Base-by-base conservation (phyloP, 257 asterid species). In the Capsicum baccatum region DNA sequence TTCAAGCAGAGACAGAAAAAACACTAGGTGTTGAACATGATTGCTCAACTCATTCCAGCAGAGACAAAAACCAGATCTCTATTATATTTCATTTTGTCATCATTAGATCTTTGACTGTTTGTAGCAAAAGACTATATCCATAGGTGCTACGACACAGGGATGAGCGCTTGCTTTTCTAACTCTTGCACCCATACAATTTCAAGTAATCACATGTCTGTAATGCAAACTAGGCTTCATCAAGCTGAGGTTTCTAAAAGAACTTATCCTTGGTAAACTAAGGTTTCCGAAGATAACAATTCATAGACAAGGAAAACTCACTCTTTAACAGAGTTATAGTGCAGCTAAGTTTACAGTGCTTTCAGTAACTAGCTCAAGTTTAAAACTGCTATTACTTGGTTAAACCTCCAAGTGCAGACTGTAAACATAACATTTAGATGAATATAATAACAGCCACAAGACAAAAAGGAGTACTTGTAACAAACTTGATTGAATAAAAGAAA, bases 151-250 rank as follows among this genome's bases (percentile, higher is more conserved):
- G 3, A 15, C 37, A 11, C 37, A 26, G 1, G 4, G 37, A 37
- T 44, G 57, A 71, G 5, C 6, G 5, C 58, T 71, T 71, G 37
- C 33, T 70, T 70, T 57, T 5, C 57, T 57, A 70, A 37, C 37
- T 70, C 57, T 70, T 70, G 57, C 79, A 71, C 57, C 39, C 2
- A 44, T 71, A 71, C 17, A 71, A 19, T 5, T 71, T 71, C 39
- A 44, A 71, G 79, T 71, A 71, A 44, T n/a, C 5, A 44, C 79
- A 71, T 44, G n/a, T 71, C 58, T 10, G n/a, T 19, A 44, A 44
- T n/a, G 58, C 37, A 71, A 44, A 11, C 37, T 44, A 47, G 9
- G 79, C 6, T n/a, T 71, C 17, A 44, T 71, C 57, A n/a, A 44
- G 6, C 79, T 71, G 37, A 71, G 79, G 37, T 10, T 71, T 47